These are phyloP conservation scores for Lipomyces mesembrius DNA, from an alignment of 805 yeast species.

Conservation along the genomic window DNA sequence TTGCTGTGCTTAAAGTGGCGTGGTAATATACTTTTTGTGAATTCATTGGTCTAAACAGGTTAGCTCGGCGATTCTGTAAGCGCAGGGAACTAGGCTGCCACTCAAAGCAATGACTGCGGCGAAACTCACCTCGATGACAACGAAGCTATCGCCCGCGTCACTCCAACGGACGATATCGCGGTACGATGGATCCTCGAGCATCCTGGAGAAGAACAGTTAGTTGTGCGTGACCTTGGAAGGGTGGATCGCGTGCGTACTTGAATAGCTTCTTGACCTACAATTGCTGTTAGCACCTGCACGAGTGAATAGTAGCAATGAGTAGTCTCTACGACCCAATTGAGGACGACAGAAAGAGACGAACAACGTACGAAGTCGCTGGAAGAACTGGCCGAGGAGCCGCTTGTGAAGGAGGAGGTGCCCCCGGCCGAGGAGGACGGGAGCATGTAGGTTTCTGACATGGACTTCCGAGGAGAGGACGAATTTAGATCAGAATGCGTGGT, in stretches of 20 bases:
- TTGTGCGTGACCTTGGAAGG: neutral
- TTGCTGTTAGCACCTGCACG: neutral
- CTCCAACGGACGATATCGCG: constrained; percentile 85
- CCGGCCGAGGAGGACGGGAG: constrained; percentile 10
- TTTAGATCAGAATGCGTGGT: neutral
- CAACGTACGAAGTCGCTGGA: constrained; percentile 38
- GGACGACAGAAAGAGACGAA: neutral
- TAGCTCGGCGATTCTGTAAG: neutral
- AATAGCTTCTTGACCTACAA: constrained; percentile 36
- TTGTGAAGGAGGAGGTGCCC: constrained; percentile 18
- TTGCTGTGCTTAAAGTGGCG: constrained; percentile 93
- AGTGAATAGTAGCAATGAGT: neutral
- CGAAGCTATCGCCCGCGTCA: constrained; percentile 79
- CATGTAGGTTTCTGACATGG: neutral
- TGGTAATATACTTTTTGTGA: constrained; percentile 86
- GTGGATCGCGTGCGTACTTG: constrained; percentile 19
- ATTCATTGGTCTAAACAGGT: constrained; percentile 64
- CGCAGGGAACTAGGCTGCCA: neutral
- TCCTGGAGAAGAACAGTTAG: constrained; percentile 54
- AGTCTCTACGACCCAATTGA: neutral
- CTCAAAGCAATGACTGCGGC: neutral
- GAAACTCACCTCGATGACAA: constrained; percentile 65
- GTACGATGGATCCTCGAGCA: constrained; percentile 83
- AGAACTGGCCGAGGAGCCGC: constrained; percentile 30
- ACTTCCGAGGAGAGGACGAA: constrained; percentile 1